Evolutionary conservation across 805 yeast genomes (phyloP), one percentile per base, ranked within the genome.

Genomic region (Cyberlindnera euphorbiae): DNA sequence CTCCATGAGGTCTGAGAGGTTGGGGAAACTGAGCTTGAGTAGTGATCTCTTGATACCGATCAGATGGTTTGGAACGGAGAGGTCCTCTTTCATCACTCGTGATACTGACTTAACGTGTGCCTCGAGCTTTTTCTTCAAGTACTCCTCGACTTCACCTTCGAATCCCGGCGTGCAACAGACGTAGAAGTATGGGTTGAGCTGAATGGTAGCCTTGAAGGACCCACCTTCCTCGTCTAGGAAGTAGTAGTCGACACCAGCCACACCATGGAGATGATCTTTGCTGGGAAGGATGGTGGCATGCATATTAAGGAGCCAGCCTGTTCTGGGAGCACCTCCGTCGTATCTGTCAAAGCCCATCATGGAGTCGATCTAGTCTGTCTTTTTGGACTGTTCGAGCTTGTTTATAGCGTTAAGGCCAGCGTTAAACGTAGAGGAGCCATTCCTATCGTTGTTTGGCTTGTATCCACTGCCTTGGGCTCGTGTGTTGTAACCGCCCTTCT

Each of bases 211-310:
- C 56, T 90, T 93, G 66, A 94, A 93, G 29, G 84, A 77, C 6
- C 97, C 98, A 32, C 99, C 99, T 57, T 89, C 97, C 52, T 86
- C 96, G 57, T 89, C 97, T 7, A 93, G 62, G 50, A 94, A 93
- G 56, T 94, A 94, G 59, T 82, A 88, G 50, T 93, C 97, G 3
- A 90, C 96, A 4, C 90, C 98, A 0, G 96, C 75, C 24, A 74
- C 67, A 8, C 95, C 96, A n/a, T 74, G 66, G 9, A 70, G 50
- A 28, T 67, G 64, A 22, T 76, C 79, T 5, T 73, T 75, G 10
- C 75, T 70, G 3, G 82, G 75, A 4, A 83, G 58, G 1, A 83
- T 67, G 1, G 95, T 85, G 2, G 95, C 77, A 63, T 90, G 98
- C 93, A 93, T 87, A 54, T 93, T 94, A 28, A 82, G 74, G 36